Evolutionary conservation across 2,329 filamentous ascomycete species (phyloP).

Genomic region (Apiospora hydei): DNA sequence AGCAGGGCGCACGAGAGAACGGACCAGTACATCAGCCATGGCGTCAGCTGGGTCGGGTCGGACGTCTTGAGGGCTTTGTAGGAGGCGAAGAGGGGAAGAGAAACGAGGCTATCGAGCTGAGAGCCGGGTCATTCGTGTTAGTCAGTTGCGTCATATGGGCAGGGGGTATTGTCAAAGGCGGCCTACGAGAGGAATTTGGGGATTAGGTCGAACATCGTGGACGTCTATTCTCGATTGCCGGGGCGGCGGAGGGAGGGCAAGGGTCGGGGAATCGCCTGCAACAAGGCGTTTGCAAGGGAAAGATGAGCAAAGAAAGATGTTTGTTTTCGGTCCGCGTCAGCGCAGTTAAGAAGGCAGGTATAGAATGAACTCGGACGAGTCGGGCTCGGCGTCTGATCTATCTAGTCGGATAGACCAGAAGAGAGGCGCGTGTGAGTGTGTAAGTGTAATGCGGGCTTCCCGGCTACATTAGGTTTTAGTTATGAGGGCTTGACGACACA

Average conservation of each 20-base stretch:
- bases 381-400: constrained; percentile 4
- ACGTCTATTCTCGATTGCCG: not conserved
- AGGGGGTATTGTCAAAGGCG: not conserved
- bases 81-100: constrained; percentile 94
- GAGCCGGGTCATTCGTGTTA: constrained; percentile 1
- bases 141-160: not conserved
- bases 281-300: not conserved
- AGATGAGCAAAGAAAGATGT: not conserved
- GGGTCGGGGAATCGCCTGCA: not conserved
- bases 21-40: constrained; percentile 99
- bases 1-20: constrained; percentile 83
- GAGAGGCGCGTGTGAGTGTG: not conserved
- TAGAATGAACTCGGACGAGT: constrained; percentile 7
- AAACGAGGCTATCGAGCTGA: constrained; percentile 84
- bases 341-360: not conserved
- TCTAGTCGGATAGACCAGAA: not conserved
- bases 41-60: constrained; percentile 86
- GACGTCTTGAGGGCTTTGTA: constrained; percentile 97
- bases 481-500: constrained; percentile 7
- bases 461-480: constrained; percentile 19
- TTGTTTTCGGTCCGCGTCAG: not conserved
- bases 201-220: constrained; percentile 68
- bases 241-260: not conserved
- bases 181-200: constrained; percentile 71
- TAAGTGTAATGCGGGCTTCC: not conserved